Percentiles rank a stretch among this genome's conserved stretches.
phyloP scores from a whole-genome alignment of 345 rosid species.

The Melastoma malabathricum region DNA sequence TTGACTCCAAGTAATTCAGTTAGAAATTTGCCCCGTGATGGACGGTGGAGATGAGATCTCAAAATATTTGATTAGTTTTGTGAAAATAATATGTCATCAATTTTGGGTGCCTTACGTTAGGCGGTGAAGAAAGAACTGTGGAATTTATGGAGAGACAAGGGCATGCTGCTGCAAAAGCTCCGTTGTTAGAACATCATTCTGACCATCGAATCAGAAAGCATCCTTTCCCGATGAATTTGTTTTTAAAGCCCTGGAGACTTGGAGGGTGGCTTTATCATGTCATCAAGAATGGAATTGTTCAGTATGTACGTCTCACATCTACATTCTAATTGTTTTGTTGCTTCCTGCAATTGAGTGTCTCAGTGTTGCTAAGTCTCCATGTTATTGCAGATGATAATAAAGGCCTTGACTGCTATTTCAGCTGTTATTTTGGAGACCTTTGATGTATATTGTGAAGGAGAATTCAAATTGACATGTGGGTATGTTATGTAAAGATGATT shows the following conservation, averaged over 20 bases:
- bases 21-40: too few species aligned
- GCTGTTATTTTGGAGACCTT: slow-evolving; percentile 92
- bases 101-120: slow-evolving; percentile 19
- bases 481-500: slow-evolving; percentile 22
- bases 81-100: too few species aligned
- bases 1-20: too few species aligned
- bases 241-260: slow-evolving; percentile 85
- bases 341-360: too few species aligned
- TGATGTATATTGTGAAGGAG: slow-evolving; percentile 91
- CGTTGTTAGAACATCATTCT: slow-evolving; percentile 44
- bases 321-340: slow-evolving; percentile 8
- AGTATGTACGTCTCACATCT: slow-evolving; percentile 63
- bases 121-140: slow-evolving; percentile 85
- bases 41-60: too few species aligned
- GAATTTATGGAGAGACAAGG: slow-evolving; percentile 90
- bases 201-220: slow-evolving; percentile 62
- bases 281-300: slow-evolving; percentile 93
- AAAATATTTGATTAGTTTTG: too few species aligned
- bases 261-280: slow-evolving; percentile 94
- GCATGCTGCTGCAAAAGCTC: slow-evolving; percentile 42
- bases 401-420: slow-evolving; percentile 62
- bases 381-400: slow-evolving; percentile 80
- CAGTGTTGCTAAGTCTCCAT: slow-evolving; percentile 3
- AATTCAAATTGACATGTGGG: slow-evolving; percentile 85
- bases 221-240: slow-evolving; percentile 76